phyloP scores from a whole-genome alignment of 2,329 filamentous ascomycete species.

The Nigrograna mackinnonii region DNA sequence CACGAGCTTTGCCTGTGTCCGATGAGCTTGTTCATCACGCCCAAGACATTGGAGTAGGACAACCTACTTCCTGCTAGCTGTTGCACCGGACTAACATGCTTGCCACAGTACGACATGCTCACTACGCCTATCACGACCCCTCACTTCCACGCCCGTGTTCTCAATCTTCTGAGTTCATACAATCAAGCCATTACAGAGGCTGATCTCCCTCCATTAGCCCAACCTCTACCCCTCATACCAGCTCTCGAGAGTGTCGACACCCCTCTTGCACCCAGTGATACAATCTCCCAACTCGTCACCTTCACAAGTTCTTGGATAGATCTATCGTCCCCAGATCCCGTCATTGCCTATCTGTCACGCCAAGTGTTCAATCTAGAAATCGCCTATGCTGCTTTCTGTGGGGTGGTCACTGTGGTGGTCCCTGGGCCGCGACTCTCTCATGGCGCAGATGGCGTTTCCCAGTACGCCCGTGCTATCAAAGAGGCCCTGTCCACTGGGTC shows the following conservation, averaged over 20 bases:
- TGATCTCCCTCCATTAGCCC: slow-evolving; percentile 36
- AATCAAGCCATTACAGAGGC: slow-evolving; percentile 50
- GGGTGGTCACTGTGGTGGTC: slow-evolving; percentile 80
- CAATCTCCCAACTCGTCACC: slow-evolving; percentile 74
- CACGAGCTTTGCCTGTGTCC: slow-evolving; percentile 62
- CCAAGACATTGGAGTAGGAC: slow-evolving; percentile 68
- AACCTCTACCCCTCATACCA: slow-evolving; percentile 51
- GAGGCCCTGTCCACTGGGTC: slow-evolving; percentile 76
- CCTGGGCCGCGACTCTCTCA: slow-evolving; percentile 73
- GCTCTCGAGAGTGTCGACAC: slow-evolving; percentile 82
- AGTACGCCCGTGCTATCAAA: slow-evolving; percentile 82
- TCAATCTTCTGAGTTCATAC: slow-evolving; percentile 63
- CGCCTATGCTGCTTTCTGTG: slow-evolving; percentile 94
- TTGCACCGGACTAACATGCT: too few species aligned
- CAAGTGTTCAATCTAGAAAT: slow-evolving; percentile 91
- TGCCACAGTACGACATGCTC: slow-evolving; percentile 76
- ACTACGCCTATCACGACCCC: slow-evolving; percentile 78
- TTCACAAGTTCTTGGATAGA: slow-evolving; percentile 93
- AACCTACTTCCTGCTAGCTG: slow-evolving; percentile 1
- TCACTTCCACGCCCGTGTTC: slow-evolving; percentile 71
- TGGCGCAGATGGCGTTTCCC: slow-evolving; percentile 61
- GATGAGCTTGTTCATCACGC: slow-evolving; percentile 68
- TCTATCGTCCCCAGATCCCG: slow-evolving; percentile 77
- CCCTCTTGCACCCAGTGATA: slow-evolving; percentile 67
- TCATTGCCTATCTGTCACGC: slow-evolving; percentile 83